phyloP scores from a whole-genome alignment of 768 basidiomycete species.

The Mycena alexandri region DNA sequence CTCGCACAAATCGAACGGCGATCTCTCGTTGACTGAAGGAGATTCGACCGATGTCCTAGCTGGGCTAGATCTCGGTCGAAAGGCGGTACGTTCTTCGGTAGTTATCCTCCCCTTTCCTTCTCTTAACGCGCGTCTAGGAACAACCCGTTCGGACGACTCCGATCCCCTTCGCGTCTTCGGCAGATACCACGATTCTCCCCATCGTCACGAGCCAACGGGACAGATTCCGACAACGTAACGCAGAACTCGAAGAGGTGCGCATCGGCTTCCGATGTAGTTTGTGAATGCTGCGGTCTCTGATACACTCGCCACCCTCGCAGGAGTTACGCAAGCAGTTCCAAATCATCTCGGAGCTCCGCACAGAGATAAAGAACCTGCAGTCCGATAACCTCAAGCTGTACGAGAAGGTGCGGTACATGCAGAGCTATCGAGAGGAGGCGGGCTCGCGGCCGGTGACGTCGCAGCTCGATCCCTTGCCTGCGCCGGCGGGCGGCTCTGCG shows the following conservation, averaged over 20 bases:
- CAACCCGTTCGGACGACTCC: constrained; percentile 66
- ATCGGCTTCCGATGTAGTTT: neutral
- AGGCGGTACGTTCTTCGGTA: constrained; percentile 52
- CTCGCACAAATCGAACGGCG: constrained; percentile 59
- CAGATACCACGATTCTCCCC: constrained; percentile 95
- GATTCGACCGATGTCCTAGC: constrained; percentile 71
- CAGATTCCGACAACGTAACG: constrained; percentile 96
- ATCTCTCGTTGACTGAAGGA: constrained; percentile 47
- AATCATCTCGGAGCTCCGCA: constrained; percentile 91
- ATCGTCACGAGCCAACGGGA: constrained; percentile 98
- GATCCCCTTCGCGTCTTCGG: constrained; percentile 78
- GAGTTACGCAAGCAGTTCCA: constrained; percentile 97
- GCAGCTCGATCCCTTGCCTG: constrained; percentile 78
- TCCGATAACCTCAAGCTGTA: constrained; percentile 97
- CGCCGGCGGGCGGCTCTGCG: constrained; percentile 49
- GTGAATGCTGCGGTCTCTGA: neutral
- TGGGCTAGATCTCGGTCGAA: constrained; percentile 78
- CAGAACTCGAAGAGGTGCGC: constrained; percentile 93
- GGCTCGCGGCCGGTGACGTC: constrained; percentile 66
- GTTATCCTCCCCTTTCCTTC: constrained; percentile 3
- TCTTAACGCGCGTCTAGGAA: constrained; percentile 40
- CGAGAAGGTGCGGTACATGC: constrained; percentile 99
- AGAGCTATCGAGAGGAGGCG: constrained; percentile 89
- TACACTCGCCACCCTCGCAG: constrained; percentile 51
- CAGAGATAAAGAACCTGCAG: constrained; percentile 93